These are phyloP conservation scores for Candida frijolesensis DNA, from an alignment of 1,139 yeast species.

Conservation along the genomic window DNA sequence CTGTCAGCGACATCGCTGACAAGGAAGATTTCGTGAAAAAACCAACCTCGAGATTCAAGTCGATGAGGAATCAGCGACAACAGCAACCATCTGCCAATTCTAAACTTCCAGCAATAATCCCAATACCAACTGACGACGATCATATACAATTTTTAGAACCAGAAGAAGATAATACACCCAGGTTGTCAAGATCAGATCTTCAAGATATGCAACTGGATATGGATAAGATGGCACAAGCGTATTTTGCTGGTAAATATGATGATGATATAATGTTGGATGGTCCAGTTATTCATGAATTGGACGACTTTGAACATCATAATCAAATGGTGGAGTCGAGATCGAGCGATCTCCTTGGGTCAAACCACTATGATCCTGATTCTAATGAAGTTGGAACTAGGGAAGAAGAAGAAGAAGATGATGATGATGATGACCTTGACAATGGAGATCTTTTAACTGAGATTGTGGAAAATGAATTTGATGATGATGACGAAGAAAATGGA, in stretches of 20 bases:
- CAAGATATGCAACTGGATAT: slow-evolving; percentile 33
- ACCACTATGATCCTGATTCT: slow-evolving; percentile 19
- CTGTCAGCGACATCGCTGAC: not conserved
- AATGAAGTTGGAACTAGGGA: slow-evolving; percentile 26
- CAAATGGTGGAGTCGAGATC: slow-evolving; percentile 41
- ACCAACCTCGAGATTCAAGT: slow-evolving; percentile 27
- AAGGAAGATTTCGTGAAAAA: not conserved
- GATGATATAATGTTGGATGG: slow-evolving; percentile 58
- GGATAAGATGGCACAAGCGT: slow-evolving; percentile 64
- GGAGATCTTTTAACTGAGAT: slow-evolving; percentile 40
- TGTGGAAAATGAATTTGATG: slow-evolving; percentile 33
- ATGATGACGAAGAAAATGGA: slow-evolving; percentile 19
- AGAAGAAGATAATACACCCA: slow-evolving; percentile 20
- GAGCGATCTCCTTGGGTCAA: slow-evolving; percentile 20
- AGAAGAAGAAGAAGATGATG: slow-evolving; percentile 25
- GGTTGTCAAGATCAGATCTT: slow-evolving; percentile 29
- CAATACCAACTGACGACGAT: slow-evolving; percentile 5
- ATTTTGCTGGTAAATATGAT: slow-evolving; percentile 59
- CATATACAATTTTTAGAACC: not conserved
- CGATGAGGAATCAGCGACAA: slow-evolving; percentile 11
- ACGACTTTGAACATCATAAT: slow-evolving; percentile 59
- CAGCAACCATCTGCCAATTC: not conserved
- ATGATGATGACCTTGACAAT: slow-evolving; percentile 41
- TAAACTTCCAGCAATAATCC: slow-evolving; percentile 7
- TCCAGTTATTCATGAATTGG: slow-evolving; percentile 54